Conservation (phyloP, 495 filamentous ascomycete genomes). For the Hypoxylon trugodes region DNA sequence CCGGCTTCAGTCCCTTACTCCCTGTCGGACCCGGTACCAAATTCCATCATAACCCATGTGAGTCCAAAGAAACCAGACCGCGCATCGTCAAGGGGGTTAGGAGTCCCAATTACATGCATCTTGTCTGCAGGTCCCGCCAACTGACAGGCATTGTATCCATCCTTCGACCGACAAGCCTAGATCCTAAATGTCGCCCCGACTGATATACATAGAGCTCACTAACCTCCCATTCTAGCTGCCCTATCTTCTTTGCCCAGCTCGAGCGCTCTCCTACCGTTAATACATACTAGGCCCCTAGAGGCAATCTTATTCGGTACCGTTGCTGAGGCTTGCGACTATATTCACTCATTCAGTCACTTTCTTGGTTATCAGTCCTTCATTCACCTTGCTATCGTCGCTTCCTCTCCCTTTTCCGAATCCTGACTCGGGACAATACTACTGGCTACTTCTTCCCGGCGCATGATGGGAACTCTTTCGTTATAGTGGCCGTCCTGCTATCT, state of each 20-base stretch:
- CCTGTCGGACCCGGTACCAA: not conserved
- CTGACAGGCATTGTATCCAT: slow-evolving; percentile 17
- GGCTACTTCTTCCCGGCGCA: not conserved
- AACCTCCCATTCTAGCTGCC: slow-evolving; percentile 7
- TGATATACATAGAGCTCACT: slow-evolving; percentile 30
- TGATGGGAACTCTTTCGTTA: slow-evolving; percentile 2
- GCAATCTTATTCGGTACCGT: slow-evolving; percentile 1
- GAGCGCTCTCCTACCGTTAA: slow-evolving; percentile 7
- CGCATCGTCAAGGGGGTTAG: slow-evolving; percentile 3
- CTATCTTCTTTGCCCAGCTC: slow-evolving; percentile 11
- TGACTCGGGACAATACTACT: not conserved
- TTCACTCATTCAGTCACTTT: slow-evolving; percentile 24
- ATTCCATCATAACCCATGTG: slow-evolving; percentile 15
- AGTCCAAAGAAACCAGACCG: slow-evolving; percentile 24
- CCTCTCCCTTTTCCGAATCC: not conserved
- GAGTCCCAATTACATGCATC: slow-evolving; percentile 20
- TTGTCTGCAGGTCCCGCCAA: slow-evolving; percentile 34
- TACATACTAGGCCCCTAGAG: not conserved
- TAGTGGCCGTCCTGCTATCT: not conserved
- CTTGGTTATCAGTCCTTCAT: slow-evolving; percentile 24
- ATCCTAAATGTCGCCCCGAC: slow-evolving; percentile 21
- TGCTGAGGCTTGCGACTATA: slow-evolving; percentile 7
- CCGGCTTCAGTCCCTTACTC: not conserved
- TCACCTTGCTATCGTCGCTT: not conserved
- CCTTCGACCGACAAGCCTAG: slow-evolving; percentile 29